Percentiles rank a stretch among this genome's conserved stretches.
Conservation (phyloP, 306 rosid genomes). For the Pachyrhizus erosus region DNA sequence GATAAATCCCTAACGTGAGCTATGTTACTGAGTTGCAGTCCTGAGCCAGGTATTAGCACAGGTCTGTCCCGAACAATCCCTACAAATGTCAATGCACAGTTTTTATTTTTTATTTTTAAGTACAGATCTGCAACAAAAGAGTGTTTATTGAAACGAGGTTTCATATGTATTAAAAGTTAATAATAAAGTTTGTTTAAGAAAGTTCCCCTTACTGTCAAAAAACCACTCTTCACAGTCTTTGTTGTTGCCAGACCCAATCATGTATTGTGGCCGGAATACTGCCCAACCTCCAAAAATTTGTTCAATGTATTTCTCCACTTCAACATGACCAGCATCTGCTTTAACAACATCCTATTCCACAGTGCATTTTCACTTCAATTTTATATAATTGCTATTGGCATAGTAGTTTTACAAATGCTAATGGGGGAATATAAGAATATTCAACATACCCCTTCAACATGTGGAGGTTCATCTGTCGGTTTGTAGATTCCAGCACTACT, state of each 20-base stretch:
- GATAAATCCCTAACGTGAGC: constrained; percentile 88
- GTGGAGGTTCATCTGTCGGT: constrained; percentile 89
- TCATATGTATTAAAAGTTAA: background rate
- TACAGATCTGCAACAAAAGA: background rate
- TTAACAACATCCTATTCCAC: constrained; percentile 77
- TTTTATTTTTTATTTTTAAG: background rate
- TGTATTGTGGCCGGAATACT: constrained; percentile 85
- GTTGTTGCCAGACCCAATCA: constrained; percentile 96
- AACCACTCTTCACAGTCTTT: constrained; percentile 98
- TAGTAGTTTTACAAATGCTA: constrained; percentile 11
- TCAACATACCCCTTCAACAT: constrained; percentile 88
- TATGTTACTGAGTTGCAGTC: constrained; percentile 86
- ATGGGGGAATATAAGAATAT: background rate
- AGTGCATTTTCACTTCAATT: background rate
- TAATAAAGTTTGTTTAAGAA: background rate
- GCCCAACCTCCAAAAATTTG: constrained; percentile 77
- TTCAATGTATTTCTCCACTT: constrained; percentile 81
- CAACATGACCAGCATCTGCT: constrained; percentile 91
- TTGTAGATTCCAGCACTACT: constrained; percentile 98
- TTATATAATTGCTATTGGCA: constrained; percentile 2
- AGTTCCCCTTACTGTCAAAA: constrained; percentile 72
- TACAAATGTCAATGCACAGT: constrained; percentile 33
- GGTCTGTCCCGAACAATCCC: constrained; percentile 93
- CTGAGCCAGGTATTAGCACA: constrained; percentile 89
- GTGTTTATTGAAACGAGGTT: background rate